A percentile compares a stretch with the other conserved stretches of the same genome.
Evolutionary conservation across 1,139 yeast genomes (phyloP).

Genomic region (Yamadazyma spencermartinsiae): DNA sequence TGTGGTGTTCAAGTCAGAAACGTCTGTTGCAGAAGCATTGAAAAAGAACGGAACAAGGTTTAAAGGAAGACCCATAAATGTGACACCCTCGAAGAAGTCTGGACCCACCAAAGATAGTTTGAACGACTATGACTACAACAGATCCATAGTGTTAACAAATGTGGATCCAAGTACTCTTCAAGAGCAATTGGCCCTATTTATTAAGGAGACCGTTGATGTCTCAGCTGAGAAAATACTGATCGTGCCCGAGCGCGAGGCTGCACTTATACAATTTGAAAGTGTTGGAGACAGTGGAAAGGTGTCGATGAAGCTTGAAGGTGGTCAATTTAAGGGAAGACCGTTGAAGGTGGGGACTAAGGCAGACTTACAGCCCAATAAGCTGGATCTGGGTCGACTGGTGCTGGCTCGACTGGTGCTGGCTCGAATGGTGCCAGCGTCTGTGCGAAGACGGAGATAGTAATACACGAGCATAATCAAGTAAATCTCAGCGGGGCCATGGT

Average conservation of each 20-base stretch:
- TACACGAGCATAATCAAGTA: too few species aligned
- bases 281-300: constrained; percentile 60
- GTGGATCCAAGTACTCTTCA: constrained; percentile 48
- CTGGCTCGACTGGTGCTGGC: too few species aligned
- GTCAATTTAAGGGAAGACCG: constrained; percentile 31
- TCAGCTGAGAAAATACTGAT: constrained; percentile 40
- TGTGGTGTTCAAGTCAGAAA: constrained; percentile 40
- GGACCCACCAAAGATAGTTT: constrained; percentile 36
- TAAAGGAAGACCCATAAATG: constrained; percentile 44
- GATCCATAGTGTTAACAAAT: constrained; percentile 46
- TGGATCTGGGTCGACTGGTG: background rate
- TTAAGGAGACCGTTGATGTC: constrained; percentile 35
- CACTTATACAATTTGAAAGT: constrained; percentile 51
- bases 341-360: constrained; percentile 34
- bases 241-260: constrained; percentile 22
- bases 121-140: constrained; percentile 26
- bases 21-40: constrained; percentile 44
- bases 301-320: constrained; percentile 48
- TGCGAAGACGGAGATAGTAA: background rate
- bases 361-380: constrained; percentile 1
- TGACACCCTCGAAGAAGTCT: constrained; percentile 24
- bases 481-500: too few species aligned
- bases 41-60: constrained; percentile 34
- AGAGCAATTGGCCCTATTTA: constrained; percentile 36
- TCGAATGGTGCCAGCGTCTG: constrained; percentile 1